Evolutionary conservation across 768 basidiomycete species (phyloP).

Genomic region (Rhodotorula graminis): DNA sequence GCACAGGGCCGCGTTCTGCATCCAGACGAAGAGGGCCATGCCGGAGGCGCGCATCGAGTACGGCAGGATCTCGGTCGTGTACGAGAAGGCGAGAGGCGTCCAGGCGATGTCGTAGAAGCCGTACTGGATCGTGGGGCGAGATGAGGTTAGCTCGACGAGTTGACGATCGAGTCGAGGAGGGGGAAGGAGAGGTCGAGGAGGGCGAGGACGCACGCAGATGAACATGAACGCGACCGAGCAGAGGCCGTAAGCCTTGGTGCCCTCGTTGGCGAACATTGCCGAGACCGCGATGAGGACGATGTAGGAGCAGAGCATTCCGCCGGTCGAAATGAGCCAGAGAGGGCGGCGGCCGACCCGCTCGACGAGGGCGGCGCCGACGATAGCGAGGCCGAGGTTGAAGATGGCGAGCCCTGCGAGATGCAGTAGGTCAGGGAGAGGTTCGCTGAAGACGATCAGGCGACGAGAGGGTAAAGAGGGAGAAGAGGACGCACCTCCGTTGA

Average conservation of each 20-base stretch:
- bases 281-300: slow-evolving; percentile 40
- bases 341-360: slow-evolving; percentile 44
- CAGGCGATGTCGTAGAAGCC: slow-evolving; percentile 16
- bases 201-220: slow-evolving; percentile 21
- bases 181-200: background rate
- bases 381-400: slow-evolving; percentile 26
- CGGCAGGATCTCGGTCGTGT: slow-evolving; percentile 7
- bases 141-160: background rate
- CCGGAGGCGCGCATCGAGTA: slow-evolving; percentile 16
- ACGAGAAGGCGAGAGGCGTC: slow-evolving; percentile 15
- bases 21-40: slow-evolving; percentile 48
- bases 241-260: slow-evolving; percentile 30
- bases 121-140: background rate
- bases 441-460: too few species aligned
- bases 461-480: background rate
- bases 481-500: slow-evolving; percentile 38
- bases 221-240: slow-evolving; percentile 46
- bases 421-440: too few species aligned
- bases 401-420: slow-evolving; percentile 23
- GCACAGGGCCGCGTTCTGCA: slow-evolving; percentile 56
- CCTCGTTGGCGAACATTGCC: slow-evolving; percentile 38
- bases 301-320: slow-evolving; percentile 41
- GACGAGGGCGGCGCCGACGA: slow-evolving; percentile 39
- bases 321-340: slow-evolving; percentile 42
- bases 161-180: slow-evolving; percentile 5